A percentile compares a stretch with the other conserved stretches of the same genome.
These are phyloP conservation scores for Astragalus membranaceus DNA, from an alignment of 306 rosid genomes.

Conservation along the genomic window DNA sequence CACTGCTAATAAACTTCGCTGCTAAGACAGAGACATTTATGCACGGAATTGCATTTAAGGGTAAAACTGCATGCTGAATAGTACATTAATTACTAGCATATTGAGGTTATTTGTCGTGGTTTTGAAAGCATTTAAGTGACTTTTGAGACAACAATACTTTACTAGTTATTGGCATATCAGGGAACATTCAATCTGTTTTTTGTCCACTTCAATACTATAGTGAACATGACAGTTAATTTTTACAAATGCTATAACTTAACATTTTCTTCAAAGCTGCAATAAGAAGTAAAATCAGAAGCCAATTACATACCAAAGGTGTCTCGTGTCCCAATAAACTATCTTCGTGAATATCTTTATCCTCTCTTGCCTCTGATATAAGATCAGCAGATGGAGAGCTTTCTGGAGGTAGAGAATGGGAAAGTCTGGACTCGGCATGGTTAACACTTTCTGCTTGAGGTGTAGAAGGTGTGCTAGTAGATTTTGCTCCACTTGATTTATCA, in stretches of 20 bases:
- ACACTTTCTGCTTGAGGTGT: slow-evolving; percentile 83
- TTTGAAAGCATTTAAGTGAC: slow-evolving; percentile 13
- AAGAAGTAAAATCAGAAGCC: slow-evolving; percentile 3
- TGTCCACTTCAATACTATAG: neutral
- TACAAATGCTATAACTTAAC: slow-evolving; percentile 13
- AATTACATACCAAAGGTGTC: slow-evolving; percentile 70
- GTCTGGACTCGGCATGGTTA: slow-evolving; percentile 59
- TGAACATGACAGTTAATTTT: neutral
- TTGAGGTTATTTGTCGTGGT: slow-evolving; percentile 3
- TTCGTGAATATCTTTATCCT: slow-evolving; percentile 52
- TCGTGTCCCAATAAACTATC: slow-evolving; percentile 69
- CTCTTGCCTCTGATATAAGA: slow-evolving; percentile 56
- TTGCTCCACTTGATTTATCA: slow-evolving; percentile 89
- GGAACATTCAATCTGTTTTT: neutral
- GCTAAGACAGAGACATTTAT: slow-evolving; percentile 3
- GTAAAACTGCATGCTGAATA: neutral
- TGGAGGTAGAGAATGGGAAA: slow-evolving; percentile 58
- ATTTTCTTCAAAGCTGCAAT: slow-evolving; percentile 9
- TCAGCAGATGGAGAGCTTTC: slow-evolving; percentile 81
- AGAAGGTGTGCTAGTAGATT: slow-evolving; percentile 80
- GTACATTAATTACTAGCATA: neutral
- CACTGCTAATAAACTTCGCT: neutral
- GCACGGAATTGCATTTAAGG: slow-evolving; percentile 21
- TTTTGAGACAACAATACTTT: neutral
- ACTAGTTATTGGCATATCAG: neutral